These are phyloP conservation scores for Solanum chmielewskii DNA, from an alignment of 257 asterid species.

Conservation along the genomic window DNA sequence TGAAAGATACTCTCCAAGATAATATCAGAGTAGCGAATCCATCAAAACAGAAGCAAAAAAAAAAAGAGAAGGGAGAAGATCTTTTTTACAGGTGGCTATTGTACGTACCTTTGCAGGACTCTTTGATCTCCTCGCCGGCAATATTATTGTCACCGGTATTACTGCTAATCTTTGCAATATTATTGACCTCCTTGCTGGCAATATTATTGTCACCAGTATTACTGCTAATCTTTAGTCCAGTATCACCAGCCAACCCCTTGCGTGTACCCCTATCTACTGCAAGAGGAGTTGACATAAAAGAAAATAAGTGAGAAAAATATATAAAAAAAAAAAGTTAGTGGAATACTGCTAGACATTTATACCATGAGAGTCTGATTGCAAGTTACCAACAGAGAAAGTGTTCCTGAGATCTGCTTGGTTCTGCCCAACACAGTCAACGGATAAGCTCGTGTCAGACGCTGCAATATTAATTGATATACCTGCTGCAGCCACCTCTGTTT, in stretches of 20 bases:
- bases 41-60: neutral
- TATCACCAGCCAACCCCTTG: neutral
- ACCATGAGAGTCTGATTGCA: slow-evolving; percentile 21
- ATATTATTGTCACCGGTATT: neutral
- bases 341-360: neutral
- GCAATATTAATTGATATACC: slow-evolving; percentile 3
- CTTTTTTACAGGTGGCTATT: neutral
- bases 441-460: slow-evolving; percentile 1
- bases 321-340: neutral
- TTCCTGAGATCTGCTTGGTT: slow-evolving; percentile 8
- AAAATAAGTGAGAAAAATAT: neutral
- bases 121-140: neutral
- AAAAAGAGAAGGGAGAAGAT: too few species aligned
- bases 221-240: neutral
- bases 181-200: neutral
- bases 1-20: neutral
- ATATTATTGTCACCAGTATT: neutral
- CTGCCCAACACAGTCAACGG: slow-evolving; percentile 10
- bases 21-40: neutral
- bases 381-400: neutral
- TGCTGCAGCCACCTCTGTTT: neutral
- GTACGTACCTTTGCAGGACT: neutral
- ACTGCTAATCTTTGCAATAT: neutral
- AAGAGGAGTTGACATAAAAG: neutral
- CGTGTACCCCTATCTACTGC: neutral